Conservation (phyloP, 805 yeast species). For the Blastobotrys mokoenaii region DNA sequence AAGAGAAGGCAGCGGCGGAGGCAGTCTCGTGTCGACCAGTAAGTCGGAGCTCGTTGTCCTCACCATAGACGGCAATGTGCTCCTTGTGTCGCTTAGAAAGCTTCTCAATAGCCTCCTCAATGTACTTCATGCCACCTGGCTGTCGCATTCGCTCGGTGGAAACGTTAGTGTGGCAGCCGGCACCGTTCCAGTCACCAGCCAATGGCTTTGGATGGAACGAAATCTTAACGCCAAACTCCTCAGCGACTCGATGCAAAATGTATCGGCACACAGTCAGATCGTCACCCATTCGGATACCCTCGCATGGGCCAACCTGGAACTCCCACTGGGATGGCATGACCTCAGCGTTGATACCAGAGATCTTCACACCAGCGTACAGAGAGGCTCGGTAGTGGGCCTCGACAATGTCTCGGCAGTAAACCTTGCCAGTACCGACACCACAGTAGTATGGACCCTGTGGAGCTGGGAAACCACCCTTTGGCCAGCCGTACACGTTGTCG, state of each 20-base stretch:
- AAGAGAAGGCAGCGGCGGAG: constrained; percentile 78
- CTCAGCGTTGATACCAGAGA: constrained; percentile 97
- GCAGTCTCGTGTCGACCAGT: constrained; percentile 99
- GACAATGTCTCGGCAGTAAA: constrained; percentile 93
- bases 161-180: constrained; percentile 99
- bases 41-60: constrained; percentile 90
- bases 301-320: constrained; percentile 98
- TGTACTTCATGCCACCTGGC: constrained; percentile 93
- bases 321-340: constrained; percentile 99
- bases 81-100: constrained; percentile 93
- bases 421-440: constrained; percentile 99
- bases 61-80: constrained; percentile 91
- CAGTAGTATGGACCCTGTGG: constrained; percentile 99
- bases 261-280: constrained; percentile 95
- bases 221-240: constrained; percentile 97
- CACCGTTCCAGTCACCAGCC: constrained; percentile 99
- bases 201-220: constrained; percentile 99
- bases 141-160: constrained; percentile 86
- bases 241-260: constrained; percentile 88
- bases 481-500: constrained; percentile 95
- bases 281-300: constrained; percentile 95
- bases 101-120: constrained; percentile 87
- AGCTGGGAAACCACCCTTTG: constrained; percentile 99
- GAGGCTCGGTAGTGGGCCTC: constrained; percentile 99
- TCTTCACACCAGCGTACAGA: constrained; percentile 80